A percentile compares a stretch with the other conserved stretches of the same genome.
These are phyloP conservation scores for Cryptococcus sp. DNA, from an alignment of 1,284 basidiomycete species.

Conservation along the genomic window DNA sequence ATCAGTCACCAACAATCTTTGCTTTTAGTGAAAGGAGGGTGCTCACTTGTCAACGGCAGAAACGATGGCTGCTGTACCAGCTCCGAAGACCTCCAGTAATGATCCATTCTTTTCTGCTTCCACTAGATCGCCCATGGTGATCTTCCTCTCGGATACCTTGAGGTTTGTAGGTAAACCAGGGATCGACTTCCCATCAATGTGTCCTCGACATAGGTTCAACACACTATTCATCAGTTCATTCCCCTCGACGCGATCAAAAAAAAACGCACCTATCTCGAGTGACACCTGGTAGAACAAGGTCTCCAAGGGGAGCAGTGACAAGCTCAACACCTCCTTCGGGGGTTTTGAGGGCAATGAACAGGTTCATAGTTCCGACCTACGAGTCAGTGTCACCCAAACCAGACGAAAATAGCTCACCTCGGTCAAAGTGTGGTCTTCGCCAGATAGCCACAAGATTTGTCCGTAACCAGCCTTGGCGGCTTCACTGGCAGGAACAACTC, in stretches of 20 bases:
- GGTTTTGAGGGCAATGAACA: conserved; percentile 78
- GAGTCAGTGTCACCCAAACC: conserved; percentile 5
- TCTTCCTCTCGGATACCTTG: conserved; percentile 72
- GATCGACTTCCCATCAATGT: conserved; percentile 61
- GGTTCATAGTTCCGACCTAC: conserved; percentile 94
- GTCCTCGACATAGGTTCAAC: conserved; percentile 72
- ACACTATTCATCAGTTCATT: conserved; percentile 47
- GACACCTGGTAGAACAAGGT: conserved; percentile 93
- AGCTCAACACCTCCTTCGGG: conserved; percentile 76
- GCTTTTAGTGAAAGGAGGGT: background rate
- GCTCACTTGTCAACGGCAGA: conserved; percentile 64
- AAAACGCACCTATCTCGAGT: conserved; percentile 70
- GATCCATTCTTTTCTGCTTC: conserved; percentile 64
- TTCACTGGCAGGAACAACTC: conserved; percentile 78
- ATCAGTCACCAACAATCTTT: conserved; percentile 1
- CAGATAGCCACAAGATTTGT: conserved; percentile 94
- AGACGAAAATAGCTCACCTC: conserved; percentile 45
- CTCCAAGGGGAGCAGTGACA: conserved; percentile 86
- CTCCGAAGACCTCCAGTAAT: conserved; percentile 88
- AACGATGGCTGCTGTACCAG: conserved; percentile 86
- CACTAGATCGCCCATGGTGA: conserved; percentile 85
- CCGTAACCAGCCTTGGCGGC: conserved; percentile 82
- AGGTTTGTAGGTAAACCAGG: conserved; percentile 64
- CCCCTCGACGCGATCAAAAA: background rate
- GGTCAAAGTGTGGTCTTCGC: conserved; percentile 77